Base-by-base conservation (phyloP, 495 filamentous ascomycete species). In the Cetradonia linearis region DNA sequence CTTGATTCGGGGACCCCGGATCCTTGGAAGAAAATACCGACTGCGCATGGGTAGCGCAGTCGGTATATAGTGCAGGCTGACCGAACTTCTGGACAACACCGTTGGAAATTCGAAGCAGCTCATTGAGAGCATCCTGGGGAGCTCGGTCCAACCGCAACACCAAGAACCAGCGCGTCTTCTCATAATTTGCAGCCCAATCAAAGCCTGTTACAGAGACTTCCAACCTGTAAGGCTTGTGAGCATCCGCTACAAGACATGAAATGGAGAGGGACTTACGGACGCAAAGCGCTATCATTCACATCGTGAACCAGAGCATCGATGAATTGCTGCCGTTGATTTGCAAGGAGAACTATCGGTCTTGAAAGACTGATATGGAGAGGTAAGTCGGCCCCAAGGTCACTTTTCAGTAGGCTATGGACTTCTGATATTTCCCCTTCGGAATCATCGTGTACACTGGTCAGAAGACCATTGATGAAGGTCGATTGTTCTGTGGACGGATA, bases 341-440 rank as follows among this genome's bases (percentile, higher is more conserved):
- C 87, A 58, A 73, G 71, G 4, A 96, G 79, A 25, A 79, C 72
- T 25, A 94, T 70, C 3, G 91, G 83, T 10, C 86, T 74, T 11
- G 93, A 96, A 11, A 98, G 77, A 65, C 89, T 95, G 66, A 98
- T 82, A 72, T 98, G 93, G 27, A 98, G 79, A 5, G 91, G 91
- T 55, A 86, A 76, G n/a, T 86, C 83, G 11, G 81, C 81, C 42
- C 82, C 88, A 0, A 96, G 81, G 56, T 92, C 87, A 59, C 83
- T 90, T 27, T 75, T 77, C 4, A 96, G 76, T 44, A 91, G 81
- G 59, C 80, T 86, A 49, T 83, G 65, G 50, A 85, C 63, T 18
- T 62, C 64, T 42, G 42, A 23, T 60, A 34, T 52, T 36, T 31
- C 48, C 18, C 44, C 33, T 14, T 34, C 58, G 14, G 54, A 34